Evolutionary conservation across 768 basidiomycete genomes (phyloP).

Genomic region (Naematelia encephala): DNA sequence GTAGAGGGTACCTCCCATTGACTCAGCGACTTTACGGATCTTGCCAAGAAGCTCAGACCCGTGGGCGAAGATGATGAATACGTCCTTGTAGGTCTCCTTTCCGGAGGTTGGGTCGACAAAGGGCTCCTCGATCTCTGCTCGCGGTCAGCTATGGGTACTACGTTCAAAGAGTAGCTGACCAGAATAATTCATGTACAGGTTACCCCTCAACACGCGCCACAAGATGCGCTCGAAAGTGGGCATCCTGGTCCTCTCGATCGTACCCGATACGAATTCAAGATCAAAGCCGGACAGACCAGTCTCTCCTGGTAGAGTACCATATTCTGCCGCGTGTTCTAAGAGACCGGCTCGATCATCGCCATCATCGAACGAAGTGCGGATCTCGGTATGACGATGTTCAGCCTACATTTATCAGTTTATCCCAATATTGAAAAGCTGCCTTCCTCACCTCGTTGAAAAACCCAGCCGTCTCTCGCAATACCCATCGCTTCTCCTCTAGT

Average conservation of each 20-base stretch:
- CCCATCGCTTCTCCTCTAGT: slow-evolving; percentile 87
- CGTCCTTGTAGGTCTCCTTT: slow-evolving; percentile 87
- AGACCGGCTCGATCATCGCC: slow-evolving; percentile 67
- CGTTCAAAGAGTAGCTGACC: slow-evolving; percentile 39
- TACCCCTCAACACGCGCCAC: slow-evolving; percentile 96
- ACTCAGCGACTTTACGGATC: slow-evolving; percentile 96
- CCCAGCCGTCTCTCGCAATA: slow-evolving; percentile 88
- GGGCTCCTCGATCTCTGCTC: slow-evolving; percentile 78
- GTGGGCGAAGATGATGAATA: slow-evolving; percentile 99
- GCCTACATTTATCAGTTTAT: slow-evolving; percentile 57
- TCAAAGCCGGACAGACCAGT: slow-evolving; percentile 59
- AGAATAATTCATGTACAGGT: slow-evolving; percentile 88
- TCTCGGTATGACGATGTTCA: slow-evolving; percentile 71
- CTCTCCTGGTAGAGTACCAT: slow-evolving; percentile 47
- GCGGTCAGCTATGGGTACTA: slow-evolving; percentile 8
- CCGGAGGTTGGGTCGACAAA: slow-evolving; percentile 84
- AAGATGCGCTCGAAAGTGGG: slow-evolving; percentile 94
- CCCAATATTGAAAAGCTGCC: neutral
- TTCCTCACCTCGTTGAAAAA: slow-evolving; percentile 80
- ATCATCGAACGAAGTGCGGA: slow-evolving; percentile 86
- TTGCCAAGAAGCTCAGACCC: slow-evolving; percentile 87
- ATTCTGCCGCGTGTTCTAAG: slow-evolving; percentile 78
- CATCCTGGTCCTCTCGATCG: slow-evolving; percentile 86
- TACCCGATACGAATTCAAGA: slow-evolving; percentile 96
- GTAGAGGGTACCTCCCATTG: slow-evolving; percentile 97